A percentile compares a stretch with the other conserved stretches of the same genome.
These are phyloP conservation scores for Fusarium xyrophilum DNA, from an alignment of 2,329 filamentous ascomycete genomes.

Conservation along the genomic window DNA sequence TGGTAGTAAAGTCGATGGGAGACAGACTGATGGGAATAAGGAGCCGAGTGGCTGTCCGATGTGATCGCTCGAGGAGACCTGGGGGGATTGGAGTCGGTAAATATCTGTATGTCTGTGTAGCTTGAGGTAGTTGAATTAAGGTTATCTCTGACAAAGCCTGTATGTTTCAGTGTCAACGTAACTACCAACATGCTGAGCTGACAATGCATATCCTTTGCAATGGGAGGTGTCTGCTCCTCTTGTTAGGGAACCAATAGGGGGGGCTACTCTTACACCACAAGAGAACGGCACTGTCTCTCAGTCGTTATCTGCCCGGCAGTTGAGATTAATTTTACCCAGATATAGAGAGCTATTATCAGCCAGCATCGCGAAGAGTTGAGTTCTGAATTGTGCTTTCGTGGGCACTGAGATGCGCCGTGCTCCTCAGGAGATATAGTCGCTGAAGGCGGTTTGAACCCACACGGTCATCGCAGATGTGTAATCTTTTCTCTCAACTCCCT, in stretches of 20 bases:
- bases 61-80: neutral
- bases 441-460: too few species aligned
- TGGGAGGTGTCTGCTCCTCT: neutral
- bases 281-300: neutral
- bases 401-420: neutral
- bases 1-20: neutral
- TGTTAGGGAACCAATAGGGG: slow-evolving; percentile 5
- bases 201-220: neutral
- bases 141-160: slow-evolving; percentile 5
- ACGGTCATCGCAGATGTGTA: rapidly evolving
- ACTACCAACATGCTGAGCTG: neutral
- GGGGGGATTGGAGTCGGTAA: neutral
- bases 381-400: neutral
- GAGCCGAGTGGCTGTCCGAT: neutral
- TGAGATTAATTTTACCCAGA: neutral
- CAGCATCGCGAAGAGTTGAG: neutral
- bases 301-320: neutral
- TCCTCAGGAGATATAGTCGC: too few species aligned
- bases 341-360: neutral
- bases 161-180: neutral
- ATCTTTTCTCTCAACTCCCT: too few species aligned
- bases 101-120: neutral
- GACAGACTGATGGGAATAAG: neutral
- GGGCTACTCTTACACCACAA: neutral
- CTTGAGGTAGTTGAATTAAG: slow-evolving; percentile 16